A percentile compares a stretch with the other conserved stretches of the same genome.
phyloP scores from a whole-genome alignment of 2,329 filamentous ascomycete genomes.

The Phaeophleospora eucalypticola region DNA sequence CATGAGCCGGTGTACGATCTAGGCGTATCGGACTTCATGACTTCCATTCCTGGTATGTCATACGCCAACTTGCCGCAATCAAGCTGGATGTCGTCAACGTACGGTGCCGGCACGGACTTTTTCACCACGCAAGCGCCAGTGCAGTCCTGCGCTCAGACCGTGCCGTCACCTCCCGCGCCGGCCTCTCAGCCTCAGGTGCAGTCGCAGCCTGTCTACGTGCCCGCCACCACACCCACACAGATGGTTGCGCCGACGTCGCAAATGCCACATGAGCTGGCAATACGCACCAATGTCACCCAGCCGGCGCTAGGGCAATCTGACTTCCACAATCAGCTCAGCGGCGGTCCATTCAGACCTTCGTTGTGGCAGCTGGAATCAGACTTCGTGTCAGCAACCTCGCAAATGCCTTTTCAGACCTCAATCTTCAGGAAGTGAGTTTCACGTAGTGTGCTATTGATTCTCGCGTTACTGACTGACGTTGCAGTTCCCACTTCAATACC shows the following conservation, averaged over 20 bases:
- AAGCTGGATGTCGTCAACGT: conserved; percentile 20
- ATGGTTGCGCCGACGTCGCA: conserved; percentile 28
- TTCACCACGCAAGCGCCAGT: conserved; percentile 22
- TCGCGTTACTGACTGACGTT: conserved; percentile 14
- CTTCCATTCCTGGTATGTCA: conserved; percentile 46
- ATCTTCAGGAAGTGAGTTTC: conserved; percentile 42
- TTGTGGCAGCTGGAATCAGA: conserved; percentile 43
- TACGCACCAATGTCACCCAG: conserved; percentile 25
- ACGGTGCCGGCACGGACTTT: conserved; percentile 23
- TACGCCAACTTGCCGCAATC: conserved; percentile 23
- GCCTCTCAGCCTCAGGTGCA: conserved; percentile 28
- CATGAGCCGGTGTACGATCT: conserved; percentile 28
- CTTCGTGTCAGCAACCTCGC: conserved; percentile 37
- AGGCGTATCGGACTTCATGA: conserved; percentile 38
- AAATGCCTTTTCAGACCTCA: conserved; percentile 45
- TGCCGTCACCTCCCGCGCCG: conserved; percentile 24
- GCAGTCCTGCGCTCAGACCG: conserved; percentile 23
- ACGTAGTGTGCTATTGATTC: not conserved
- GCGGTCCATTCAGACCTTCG: conserved; percentile 45
- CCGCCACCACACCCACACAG: conserved; percentile 24
- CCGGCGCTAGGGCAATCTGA: conserved; percentile 19
- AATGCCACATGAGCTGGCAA: conserved; percentile 28
- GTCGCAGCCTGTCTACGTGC: conserved; percentile 25
- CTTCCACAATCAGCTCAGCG: conserved; percentile 27
- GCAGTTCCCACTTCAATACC: conserved; percentile 49